Percentiles rank a stretch among this genome's conserved stretches.
Conservation (phyloP, 306 rosid genomes). For the Pachyrhizus erosus region DNA sequence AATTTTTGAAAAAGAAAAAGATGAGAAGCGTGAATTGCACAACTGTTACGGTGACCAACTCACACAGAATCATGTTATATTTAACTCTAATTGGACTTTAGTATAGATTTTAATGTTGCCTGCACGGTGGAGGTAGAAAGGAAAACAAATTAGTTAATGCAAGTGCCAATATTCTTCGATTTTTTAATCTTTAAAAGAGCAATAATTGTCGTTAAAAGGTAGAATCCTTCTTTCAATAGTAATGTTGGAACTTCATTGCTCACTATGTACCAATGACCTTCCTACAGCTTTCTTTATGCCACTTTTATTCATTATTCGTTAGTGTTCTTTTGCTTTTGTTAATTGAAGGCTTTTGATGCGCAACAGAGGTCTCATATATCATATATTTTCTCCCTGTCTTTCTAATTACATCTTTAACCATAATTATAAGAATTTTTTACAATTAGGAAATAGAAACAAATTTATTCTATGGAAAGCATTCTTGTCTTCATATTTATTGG, state of each 20-base stretch:
- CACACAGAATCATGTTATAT: background rate
- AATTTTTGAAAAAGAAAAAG: background rate
- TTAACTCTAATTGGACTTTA: background rate
- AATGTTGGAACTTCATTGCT: background rate
- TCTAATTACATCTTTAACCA: background rate
- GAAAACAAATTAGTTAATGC: background rate
- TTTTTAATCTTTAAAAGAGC: background rate
- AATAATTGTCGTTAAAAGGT: background rate
- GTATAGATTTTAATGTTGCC: background rate
- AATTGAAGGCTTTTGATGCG: background rate
- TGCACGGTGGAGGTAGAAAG: slow-evolving; percentile 26
- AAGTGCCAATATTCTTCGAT: background rate
- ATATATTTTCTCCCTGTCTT: background rate
- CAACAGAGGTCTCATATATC: background rate
- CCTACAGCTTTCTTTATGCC: background rate
- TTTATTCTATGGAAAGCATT: background rate
- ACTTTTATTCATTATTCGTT: background rate
- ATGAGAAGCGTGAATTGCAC: background rate
- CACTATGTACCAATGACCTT: background rate
- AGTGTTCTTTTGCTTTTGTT: background rate
- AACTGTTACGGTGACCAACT: background rate
- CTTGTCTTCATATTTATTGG: background rate
- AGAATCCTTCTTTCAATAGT: slow-evolving; percentile 1
- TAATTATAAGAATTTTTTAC: background rate
- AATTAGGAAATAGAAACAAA: background rate